Percentiles rank a stretch among this genome's conserved stretches.
Evolutionary conservation across 2,329 filamentous ascomycete species (phyloP).

Genomic region (Arthrobotrys entomopaga): DNA sequence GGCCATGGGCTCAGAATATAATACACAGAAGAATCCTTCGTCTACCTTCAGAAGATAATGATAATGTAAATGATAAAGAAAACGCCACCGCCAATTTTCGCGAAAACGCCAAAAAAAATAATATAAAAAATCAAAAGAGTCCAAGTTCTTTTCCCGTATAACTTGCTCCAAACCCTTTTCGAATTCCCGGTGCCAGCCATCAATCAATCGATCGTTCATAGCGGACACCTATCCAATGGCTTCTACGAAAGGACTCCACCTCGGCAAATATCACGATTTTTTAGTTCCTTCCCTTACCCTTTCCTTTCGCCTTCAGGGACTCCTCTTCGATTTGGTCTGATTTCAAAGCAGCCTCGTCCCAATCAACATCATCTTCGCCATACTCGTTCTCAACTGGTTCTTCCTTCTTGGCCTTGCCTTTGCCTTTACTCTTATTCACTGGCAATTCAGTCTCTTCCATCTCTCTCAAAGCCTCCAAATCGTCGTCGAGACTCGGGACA

Average conservation of each 20-base stretch:
- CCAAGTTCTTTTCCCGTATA: conserved; percentile 11
- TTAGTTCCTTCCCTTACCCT: conserved; percentile 34
- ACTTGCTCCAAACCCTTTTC: conserved; percentile 8
- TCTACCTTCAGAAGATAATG: no score
- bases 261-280: neutral
- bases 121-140: conserved; percentile 8
- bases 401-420: conserved; percentile 56
- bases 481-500: conserved; percentile 31
- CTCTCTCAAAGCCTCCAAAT: conserved; percentile 52
- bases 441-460: conserved; percentile 53
- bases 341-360: conserved; percentile 50
- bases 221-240: neutral
- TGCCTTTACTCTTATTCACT: conserved; percentile 57
- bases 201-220: neutral
- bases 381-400: conserved; percentile 60
- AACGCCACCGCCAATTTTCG: conserved; percentile 32
- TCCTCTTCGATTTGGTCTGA: conserved; percentile 57
- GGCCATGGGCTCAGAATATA: no score
- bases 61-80: conserved; percentile 14
- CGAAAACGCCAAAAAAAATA: conserved; percentile 42
- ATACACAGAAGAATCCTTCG: no score
- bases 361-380: conserved; percentile 63
- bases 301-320: conserved; percentile 27
- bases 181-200: conserved; percentile 12
- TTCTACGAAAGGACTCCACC: neutral